Evolutionary conservation across 1,139 yeast genomes (phyloP).

Genomic region (Candida sanyaensis): DNA sequence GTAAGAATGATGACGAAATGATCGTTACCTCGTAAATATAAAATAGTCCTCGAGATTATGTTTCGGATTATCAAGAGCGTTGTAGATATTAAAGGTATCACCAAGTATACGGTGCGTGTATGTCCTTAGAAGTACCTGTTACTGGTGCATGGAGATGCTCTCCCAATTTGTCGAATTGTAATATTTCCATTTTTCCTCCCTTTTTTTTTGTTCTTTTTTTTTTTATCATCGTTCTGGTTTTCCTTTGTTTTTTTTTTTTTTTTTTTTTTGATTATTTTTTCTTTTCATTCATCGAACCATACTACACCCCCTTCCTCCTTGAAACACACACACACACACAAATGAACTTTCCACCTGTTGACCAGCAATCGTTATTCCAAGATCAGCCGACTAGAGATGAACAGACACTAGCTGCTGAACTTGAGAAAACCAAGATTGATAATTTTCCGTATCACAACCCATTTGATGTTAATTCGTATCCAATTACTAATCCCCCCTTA

Average conservation of each 20-base stretch:
- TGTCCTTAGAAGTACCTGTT: no score
- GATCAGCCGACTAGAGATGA: not conserved
- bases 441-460: conserved; percentile 29
- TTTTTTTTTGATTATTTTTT: not conserved
- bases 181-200: no score
- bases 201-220: no score
- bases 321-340: not conserved
- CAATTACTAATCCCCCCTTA: conserved; percentile 66
- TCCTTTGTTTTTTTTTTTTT: no score
- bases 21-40: not conserved
- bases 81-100: no score
- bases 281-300: not conserved
- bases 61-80: not conserved
- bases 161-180: no score
- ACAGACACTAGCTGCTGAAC: not conserved
- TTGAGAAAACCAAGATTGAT: not conserved
- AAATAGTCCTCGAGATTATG: not conserved
- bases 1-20: not conserved
- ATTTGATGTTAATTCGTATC: conserved; percentile 50
- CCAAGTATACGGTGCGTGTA: no score
- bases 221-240: no score
- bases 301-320: not conserved
- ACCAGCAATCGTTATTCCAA: conserved; percentile 1
- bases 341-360: conserved; percentile 1
- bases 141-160: no score